Base-by-base conservation (phyloP, 352 stramenopile genomes). In the Hyaloperonospora brassicae region DNA sequence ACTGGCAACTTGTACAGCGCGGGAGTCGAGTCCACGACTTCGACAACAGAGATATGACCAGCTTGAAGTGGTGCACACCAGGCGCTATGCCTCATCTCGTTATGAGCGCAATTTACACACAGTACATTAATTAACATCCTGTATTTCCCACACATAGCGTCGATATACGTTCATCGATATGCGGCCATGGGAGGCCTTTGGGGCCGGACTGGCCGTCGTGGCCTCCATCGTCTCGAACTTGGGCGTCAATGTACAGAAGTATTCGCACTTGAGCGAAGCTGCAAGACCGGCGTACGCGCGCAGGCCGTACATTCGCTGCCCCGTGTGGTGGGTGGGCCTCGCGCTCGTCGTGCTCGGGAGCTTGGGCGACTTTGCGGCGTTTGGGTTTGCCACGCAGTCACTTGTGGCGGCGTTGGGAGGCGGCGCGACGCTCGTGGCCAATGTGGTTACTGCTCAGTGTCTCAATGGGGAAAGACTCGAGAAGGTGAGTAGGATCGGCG, bases 241-340 rank as follows among this genome's bases (percentile, higher is more conserved):
- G 24, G 87, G 87, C 53, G 83, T 95, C 30, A 96, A 96, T 56
- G 77, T 94, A 27, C 84, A 96, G 57, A 95, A 96, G 67, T 92
- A 86, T 59, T 93, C 80, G 41, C 86, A 95, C 61, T 71, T 68
- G 5, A 62, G 62, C 13, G 85, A 96, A 51, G 59, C 73, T 8
- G 47, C 56, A 41, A 55, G 61, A 25, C 73, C 80, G 4, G 53
- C 59, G 22, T 49, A 51, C n/a, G 59, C 77, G 23, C 84, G 86
- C 43, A 72, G 75, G 9, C 67, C 83, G 22, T 96, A 95, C 66
- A 68, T 93, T 22, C 75, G 70, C n/a, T 85, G 88, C 7, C 87
- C 87, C 25, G 63, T 95, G 39, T 96, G 87, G 87, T 92, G 84
- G 79, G 6, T 95, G 36, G 87, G 87, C 0, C 62, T 95, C 6